These are phyloP conservation scores for Kwoniella mangroviensis DNA, from an alignment of 768 basidiomycete species.

Conservation along the genomic window DNA sequence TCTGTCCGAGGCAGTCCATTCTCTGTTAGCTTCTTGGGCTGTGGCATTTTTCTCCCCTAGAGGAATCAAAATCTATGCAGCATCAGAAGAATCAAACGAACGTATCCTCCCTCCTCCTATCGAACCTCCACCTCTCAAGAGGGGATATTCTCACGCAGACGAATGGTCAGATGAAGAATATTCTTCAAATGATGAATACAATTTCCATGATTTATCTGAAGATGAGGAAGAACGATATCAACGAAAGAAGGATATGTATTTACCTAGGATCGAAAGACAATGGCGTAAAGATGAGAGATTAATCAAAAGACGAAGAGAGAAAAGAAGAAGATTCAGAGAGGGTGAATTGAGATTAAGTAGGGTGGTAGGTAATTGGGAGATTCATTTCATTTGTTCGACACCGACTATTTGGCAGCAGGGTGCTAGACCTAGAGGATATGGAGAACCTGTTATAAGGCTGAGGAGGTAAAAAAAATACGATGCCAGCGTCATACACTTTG, in stretches of 20 bases:
- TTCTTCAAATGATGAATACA: conserved; percentile 30
- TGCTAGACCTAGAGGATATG: conserved; percentile 49
- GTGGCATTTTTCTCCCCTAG: conserved; percentile 51
- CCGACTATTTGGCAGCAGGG: conserved; percentile 50
- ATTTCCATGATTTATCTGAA: conserved; percentile 9
- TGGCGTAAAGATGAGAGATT: conserved; percentile 32
- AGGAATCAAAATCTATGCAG: conserved; percentile 49
- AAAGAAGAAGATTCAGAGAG: conserved; percentile 24
- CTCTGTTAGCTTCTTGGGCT: conserved; percentile 46
- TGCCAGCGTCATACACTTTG: not conserved
- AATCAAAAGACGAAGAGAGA: conserved; percentile 36
- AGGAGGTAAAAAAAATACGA: conserved; percentile 12
- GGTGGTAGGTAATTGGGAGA: conserved; percentile 44
- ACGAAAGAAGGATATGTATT: conserved; percentile 41
- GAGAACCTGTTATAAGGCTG: conserved; percentile 42
- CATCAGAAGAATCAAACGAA: conserved; percentile 28
- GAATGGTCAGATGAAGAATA: conserved; percentile 40
- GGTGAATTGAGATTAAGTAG: not conserved
- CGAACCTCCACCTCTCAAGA: conserved; percentile 26
- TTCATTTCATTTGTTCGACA: conserved; percentile 43
- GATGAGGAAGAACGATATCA: conserved; percentile 35
- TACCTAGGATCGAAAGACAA: conserved; percentile 44
- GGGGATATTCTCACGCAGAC: conserved; percentile 32
- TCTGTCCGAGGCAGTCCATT: conserved; percentile 44
- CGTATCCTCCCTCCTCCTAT: conserved; percentile 41